phyloP scores from a whole-genome alignment of 768 basidiomycete species.

The Tephrocybe rancida region DNA sequence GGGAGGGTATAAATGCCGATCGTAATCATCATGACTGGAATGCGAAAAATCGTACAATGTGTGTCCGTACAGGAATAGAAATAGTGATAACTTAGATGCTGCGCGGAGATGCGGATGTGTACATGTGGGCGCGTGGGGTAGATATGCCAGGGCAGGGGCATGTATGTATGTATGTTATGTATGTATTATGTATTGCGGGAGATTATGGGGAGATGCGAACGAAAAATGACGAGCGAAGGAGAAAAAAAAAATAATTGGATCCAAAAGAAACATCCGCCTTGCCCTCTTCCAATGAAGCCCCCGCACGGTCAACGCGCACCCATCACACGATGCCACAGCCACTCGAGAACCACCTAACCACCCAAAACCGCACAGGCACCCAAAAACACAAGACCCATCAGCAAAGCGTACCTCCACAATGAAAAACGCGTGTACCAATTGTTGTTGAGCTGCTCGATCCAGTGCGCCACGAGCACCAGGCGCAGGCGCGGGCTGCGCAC shows the following conservation, averaged over 20 bases:
- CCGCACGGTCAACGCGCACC: no score
- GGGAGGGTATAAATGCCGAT: no score
- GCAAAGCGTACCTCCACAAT: conserved; percentile 13
- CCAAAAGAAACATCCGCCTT: background rate
- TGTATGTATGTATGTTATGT: background rate
- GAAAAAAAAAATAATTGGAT: no score
- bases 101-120: background rate
- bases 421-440: conserved; percentile 45
- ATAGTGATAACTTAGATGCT: no score
- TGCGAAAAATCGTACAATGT: background rate
- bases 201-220: background rate
- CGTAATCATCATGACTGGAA: no score
- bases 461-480: conserved; percentile 85
- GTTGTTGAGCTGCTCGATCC: conserved; percentile 78
- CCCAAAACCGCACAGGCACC: conserved; percentile 29
- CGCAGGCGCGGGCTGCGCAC: conserved; percentile 79
- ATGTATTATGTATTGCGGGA: no score
- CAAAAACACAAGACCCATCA: conserved; percentile 29
- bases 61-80: background rate
- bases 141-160: no score
- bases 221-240: background rate
- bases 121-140: background rate
- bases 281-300: background rate
- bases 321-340: conserved; percentile 59
- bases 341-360: conserved; percentile 71